Evolutionary conservation across 129 eudicot genomes (phyloP), one percentile per base, ranked within the genome.

Genomic region (Helianthus tuberosus): DNA sequence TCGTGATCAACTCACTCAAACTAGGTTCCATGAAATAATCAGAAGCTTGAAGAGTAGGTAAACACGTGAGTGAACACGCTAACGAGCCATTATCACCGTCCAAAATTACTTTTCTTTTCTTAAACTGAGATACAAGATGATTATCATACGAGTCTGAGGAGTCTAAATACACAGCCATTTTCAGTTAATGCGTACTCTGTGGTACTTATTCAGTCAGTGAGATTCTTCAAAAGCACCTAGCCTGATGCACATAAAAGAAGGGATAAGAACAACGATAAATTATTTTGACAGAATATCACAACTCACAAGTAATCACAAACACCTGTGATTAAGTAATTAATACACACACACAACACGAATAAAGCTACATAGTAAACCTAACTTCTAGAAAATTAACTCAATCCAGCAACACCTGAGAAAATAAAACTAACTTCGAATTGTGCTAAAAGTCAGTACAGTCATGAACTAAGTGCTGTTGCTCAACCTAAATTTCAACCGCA

Each of bases 21-120:
- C 83, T 80, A 66, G 99, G 99, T 59, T 94, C 80, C 63, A 82
- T 85, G 62, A 76, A 94, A 81, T 94, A 94, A 69, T 91, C 96
- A 60, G 80, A 84, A 38, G 85, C 83, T 61, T 16, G 80, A 49
- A 94, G 80, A 59, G 84, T 84, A 46, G 98, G 98, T 32, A 94
- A 79, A 59, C 43, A 23, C 46, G 75, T 46, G 52, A 66, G 79
- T 58, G 69, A 69, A 68, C 36, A 61, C 14, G 70, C 75, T 44
- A 66, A 66, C 66, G 80, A 73, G 23, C 62, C 60, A 75, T 72
- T 71, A 20, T 43, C 32, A 66, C 75, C 75, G 25, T 80, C 84
- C 80, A 75, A 61, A 73, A 58, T 67, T 35, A 88, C 68, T 84
- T 82, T 91, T 59, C 92, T 82, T 80, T 86, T 91, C 75, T 88